phyloP scores from a whole-genome alignment of 805 yeast species.

The Zygosaccharomyces rouxii region DNA sequence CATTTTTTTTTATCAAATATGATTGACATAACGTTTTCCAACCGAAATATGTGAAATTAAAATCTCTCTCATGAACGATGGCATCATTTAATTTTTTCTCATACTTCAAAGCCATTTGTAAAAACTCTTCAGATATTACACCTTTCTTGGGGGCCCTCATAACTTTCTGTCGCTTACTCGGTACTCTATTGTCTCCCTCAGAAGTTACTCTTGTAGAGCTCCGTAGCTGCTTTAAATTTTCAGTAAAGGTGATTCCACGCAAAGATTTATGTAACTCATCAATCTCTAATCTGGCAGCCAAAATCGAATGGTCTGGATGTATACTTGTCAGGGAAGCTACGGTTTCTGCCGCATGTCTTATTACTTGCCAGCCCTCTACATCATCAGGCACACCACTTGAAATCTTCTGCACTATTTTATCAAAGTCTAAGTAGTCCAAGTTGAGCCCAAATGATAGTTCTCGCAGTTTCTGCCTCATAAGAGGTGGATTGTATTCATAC shows the following conservation, averaged over 20 bases:
- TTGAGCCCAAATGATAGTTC: slow-evolving; percentile 81
- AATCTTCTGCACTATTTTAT: slow-evolving; percentile 84
- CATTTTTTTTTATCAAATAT: slow-evolving; percentile 60
- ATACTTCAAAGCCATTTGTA: slow-evolving; percentile 55
- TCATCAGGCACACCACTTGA: slow-evolving; percentile 49
- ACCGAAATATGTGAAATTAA: slow-evolving; percentile 74
- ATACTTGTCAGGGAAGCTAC: slow-evolving; percentile 93
- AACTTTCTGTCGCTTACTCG: slow-evolving; percentile 68
- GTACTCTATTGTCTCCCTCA: slow-evolving; percentile 51
- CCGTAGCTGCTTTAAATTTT: slow-evolving; percentile 13
- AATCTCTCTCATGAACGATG: slow-evolving; percentile 70
- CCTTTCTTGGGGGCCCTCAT: slow-evolving; percentile 60
- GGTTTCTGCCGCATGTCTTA: slow-evolving; percentile 71
- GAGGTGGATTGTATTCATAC: slow-evolving; percentile 3
- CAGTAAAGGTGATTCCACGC: slow-evolving; percentile 13
- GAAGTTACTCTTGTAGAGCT: slow-evolving; percentile 1
- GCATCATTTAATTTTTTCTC: slow-evolving; percentile 63
- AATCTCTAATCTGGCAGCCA: slow-evolving; percentile 92
- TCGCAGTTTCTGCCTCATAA: slow-evolving; percentile 6
- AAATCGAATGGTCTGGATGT: slow-evolving; percentile 93
- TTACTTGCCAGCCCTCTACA: slow-evolving; percentile 5
- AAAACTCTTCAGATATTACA: slow-evolving; percentile 61
- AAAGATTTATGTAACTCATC: slow-evolving; percentile 81
- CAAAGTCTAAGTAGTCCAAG: slow-evolving; percentile 82
- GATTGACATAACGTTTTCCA: slow-evolving; percentile 83